Evolutionary conservation across 768 basidiomycete genomes (phyloP).

Genomic region (Phaeotremella fagi): DNA sequence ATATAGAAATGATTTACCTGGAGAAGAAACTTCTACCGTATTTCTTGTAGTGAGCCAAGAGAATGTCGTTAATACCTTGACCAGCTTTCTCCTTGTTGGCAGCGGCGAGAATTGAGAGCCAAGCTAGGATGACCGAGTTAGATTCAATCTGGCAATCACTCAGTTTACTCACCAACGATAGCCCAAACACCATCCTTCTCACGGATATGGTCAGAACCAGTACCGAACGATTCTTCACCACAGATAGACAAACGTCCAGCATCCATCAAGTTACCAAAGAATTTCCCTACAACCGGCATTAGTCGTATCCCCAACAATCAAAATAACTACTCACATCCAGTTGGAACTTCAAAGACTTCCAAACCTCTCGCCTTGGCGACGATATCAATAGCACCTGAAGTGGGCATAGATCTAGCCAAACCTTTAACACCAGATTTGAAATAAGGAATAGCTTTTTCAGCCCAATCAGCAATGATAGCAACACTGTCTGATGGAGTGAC

Average conservation of each 20-base stretch:
- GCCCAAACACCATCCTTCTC: conserved; percentile 99
- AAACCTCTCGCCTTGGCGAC: conserved; percentile 91
- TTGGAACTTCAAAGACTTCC: conserved; percentile 93
- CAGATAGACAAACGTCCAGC: conserved; percentile 96
- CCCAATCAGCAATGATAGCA: conserved; percentile 98
- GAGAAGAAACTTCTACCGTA: conserved; percentile 99
- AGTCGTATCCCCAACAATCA: not conserved
- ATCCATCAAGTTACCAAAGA: conserved; percentile 99
- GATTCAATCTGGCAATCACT: not conserved
- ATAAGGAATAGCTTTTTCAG: conserved; percentile 50
- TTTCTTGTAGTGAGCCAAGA: conserved; percentile 76
- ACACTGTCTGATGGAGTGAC: conserved; percentile 97
- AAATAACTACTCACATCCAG: conserved; percentile 61
- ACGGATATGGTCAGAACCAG: conserved; percentile 98
- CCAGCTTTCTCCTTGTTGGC: conserved; percentile 63
- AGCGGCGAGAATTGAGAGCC: conserved; percentile 89
- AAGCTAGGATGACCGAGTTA: conserved; percentile 58
- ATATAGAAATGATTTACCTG: conserved; percentile 49
- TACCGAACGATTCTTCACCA: conserved; percentile 98
- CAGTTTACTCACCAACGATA: conserved; percentile 64
- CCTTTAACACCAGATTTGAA: conserved; percentile 82
- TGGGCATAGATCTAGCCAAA: conserved; percentile 94
- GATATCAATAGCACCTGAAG: conserved; percentile 90
- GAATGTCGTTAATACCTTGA: conserved; percentile 73
- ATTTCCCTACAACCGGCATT: conserved; percentile 64